Evolutionary conservation across 1,139 yeast genomes (phyloP).

Genomic region (Candida labiduridarum): DNA sequence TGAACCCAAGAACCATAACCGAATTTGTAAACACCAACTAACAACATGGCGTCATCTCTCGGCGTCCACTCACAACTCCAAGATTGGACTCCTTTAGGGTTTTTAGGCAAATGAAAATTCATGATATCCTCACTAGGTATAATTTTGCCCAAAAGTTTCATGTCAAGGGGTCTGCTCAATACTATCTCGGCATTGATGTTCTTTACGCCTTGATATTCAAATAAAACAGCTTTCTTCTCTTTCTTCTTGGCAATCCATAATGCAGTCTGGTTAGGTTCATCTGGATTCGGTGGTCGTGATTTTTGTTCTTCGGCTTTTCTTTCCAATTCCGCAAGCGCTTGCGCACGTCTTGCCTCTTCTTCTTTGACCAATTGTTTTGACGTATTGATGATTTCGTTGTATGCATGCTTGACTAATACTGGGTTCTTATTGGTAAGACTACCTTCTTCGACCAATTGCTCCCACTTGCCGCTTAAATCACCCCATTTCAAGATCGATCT

Average conservation of each 20-base stretch:
- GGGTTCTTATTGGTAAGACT: slow-evolving; percentile 85
- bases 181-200: slow-evolving; percentile 90
- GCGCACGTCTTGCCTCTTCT: slow-evolving; percentile 66
- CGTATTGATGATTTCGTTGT: slow-evolving; percentile 64
- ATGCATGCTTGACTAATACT: slow-evolving; percentile 76
- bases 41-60: slow-evolving; percentile 81
- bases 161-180: slow-evolving; percentile 78
- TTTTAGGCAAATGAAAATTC: slow-evolving; percentile 56
- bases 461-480: slow-evolving; percentile 80
- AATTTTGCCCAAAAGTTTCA: slow-evolving; percentile 61
- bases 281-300: slow-evolving; percentile 31
- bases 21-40: slow-evolving; percentile 86
- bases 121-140: slow-evolving; percentile 63
- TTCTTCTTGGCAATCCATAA: slow-evolving; percentile 63
- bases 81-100: slow-evolving; percentile 81
- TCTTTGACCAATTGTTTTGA: slow-evolving; percentile 65
- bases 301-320: slow-evolving; percentile 62
- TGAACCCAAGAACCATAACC: slow-evolving; percentile 97
- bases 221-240: slow-evolving; percentile 85
- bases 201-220: slow-evolving; percentile 87
- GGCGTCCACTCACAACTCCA: slow-evolving; percentile 91
- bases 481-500: slow-evolving; percentile 83
- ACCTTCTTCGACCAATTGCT: slow-evolving; percentile 86
- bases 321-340: slow-evolving; percentile 60
- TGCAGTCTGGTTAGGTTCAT: slow-evolving; percentile 44